Percentiles rank a stretch among this genome's conserved stretches.
These are phyloP conservation scores for Scedosporium apiospermum DNA, from an alignment of 2,329 filamentous ascomycete species.

Conservation along the genomic window DNA sequence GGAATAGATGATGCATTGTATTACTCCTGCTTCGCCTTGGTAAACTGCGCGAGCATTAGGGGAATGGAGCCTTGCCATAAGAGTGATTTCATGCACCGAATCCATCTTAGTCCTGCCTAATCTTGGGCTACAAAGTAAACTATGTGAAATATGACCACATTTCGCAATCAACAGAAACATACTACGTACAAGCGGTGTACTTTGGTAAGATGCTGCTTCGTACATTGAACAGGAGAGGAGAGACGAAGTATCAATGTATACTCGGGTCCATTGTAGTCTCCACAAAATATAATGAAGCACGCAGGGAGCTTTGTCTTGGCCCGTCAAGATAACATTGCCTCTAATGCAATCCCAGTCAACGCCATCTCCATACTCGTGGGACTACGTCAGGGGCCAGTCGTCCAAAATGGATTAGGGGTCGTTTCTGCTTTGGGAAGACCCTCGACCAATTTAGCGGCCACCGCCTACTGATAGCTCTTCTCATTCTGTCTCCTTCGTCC, in stretches of 20 bases:
- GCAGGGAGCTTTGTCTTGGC: too few species aligned
- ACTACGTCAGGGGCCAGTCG: not conserved
- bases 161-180: too few species aligned
- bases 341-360: not conserved
- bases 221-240: too few species aligned
- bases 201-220: too few species aligned
- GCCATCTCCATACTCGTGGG: not conserved
- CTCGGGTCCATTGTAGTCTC: not conserved
- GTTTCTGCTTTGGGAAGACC: not conserved
- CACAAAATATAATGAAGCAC: not conserved
- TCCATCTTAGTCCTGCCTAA: not conserved
- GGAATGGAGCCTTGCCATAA: too few species aligned
- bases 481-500: too few species aligned
- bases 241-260: too few species aligned
- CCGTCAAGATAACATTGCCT: too few species aligned
- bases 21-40: not conserved
- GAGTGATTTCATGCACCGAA: not conserved
- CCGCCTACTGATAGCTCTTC: not conserved
- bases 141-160: too few species aligned
- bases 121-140: too few species aligned
- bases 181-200: too few species aligned
- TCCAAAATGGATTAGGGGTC: not conserved
- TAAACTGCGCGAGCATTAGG: too few species aligned
- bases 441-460: not conserved
- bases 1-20: not conserved